Evolutionary conservation across 2,329 filamentous ascomycete species (phyloP).

Genomic region (Sarocladiaceae sp.): DNA sequence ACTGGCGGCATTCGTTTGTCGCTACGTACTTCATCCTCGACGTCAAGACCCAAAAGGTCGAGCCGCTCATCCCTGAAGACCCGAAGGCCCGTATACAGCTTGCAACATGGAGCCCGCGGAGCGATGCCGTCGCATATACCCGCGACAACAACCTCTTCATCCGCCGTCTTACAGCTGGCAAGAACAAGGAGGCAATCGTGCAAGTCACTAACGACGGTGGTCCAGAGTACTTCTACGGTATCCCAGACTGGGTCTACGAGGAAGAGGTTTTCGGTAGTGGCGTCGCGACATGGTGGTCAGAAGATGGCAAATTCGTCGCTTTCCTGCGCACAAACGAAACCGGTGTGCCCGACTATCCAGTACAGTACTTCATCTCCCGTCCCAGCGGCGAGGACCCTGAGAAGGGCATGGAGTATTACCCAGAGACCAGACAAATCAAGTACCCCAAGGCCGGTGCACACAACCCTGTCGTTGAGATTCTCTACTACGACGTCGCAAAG

Average conservation of each 20-base stretch:
- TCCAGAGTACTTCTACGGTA: conserved; percentile 84
- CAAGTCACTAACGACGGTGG: conserved; percentile 86
- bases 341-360: conserved; percentile 81
- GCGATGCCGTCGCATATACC: conserved; percentile 85
- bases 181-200: conserved; percentile 42
- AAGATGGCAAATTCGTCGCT: conserved; percentile 82
- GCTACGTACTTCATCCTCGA: conserved; percentile 91
- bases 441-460: conserved; percentile 95
- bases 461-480: conserved; percentile 83
- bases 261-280: conserved; percentile 62
- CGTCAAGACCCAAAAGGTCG: conserved; percentile 70
- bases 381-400: conserved; percentile 69
- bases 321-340: conserved; percentile 95
- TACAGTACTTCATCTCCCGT: conserved; percentile 88
- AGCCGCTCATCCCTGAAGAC: conserved; percentile 71
- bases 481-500: conserved; percentile 81
- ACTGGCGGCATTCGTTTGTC: conserved; percentile 88
- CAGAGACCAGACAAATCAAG: conserved; percentile 87
- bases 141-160: conserved; percentile 81
- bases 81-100: conserved; percentile 68
- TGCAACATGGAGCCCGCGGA: conserved; percentile 83
- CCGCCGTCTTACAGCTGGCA: conserved; percentile 52
- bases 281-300: conserved; percentile 92
- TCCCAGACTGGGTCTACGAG: conserved; percentile 97
- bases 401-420: conserved; percentile 77